Conservation (phyloP, 1,284 basidiomycete genomes). For the Cryptococcus deneoformans region DNA sequence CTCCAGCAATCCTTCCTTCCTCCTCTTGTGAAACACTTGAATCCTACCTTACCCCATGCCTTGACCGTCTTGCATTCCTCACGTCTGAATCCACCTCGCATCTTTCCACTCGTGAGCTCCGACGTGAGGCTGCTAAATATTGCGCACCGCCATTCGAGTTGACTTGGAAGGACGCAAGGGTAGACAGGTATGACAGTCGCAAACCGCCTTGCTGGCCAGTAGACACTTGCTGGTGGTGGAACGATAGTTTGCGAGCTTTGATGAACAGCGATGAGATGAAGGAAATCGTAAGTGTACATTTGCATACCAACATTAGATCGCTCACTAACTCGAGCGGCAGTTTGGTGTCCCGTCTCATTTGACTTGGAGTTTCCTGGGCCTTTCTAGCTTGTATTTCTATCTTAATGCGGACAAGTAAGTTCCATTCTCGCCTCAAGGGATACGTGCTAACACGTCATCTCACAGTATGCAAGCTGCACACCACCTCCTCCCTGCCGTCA, state of each 20-base stretch:
- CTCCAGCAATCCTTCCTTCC: slow-evolving; percentile 1
- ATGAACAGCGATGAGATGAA: slow-evolving; percentile 8
- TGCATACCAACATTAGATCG: not conserved
- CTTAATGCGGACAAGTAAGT: slow-evolving; percentile 7
- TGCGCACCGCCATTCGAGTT: slow-evolving; percentile 2
- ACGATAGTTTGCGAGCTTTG: not conserved
- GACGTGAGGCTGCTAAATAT: not conserved
- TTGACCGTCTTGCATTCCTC: slow-evolving; percentile 5
- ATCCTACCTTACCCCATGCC: slow-evolving; percentile 2
- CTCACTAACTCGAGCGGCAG: not conserved
- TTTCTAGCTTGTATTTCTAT: slow-evolving; percentile 2
- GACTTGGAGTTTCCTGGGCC: slow-evolving; percentile 6
- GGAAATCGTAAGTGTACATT: slow-evolving; percentile 1
- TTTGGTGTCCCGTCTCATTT: slow-evolving; percentile 7
- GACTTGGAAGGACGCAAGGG: not conserved
- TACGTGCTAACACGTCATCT: too few relatives aligned
- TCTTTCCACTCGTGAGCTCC: slow-evolving; percentile 1
- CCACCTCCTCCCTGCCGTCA: slow-evolving; percentile 3
- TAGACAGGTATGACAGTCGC: slow-evolving; percentile 3
- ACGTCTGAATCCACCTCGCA: not conserved
- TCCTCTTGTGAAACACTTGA: slow-evolving; percentile 1
- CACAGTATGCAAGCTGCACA: slow-evolving; percentile 9
- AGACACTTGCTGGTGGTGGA: slow-evolving; percentile 11
- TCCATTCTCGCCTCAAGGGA: too few relatives aligned
- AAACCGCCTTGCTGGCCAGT: slow-evolving; percentile 2